A percentile compares a stretch with the other conserved stretches of the same genome.
These are phyloP conservation scores for Plantago ovata DNA, from an alignment of 257 asterid species.

Conservation along the genomic window DNA sequence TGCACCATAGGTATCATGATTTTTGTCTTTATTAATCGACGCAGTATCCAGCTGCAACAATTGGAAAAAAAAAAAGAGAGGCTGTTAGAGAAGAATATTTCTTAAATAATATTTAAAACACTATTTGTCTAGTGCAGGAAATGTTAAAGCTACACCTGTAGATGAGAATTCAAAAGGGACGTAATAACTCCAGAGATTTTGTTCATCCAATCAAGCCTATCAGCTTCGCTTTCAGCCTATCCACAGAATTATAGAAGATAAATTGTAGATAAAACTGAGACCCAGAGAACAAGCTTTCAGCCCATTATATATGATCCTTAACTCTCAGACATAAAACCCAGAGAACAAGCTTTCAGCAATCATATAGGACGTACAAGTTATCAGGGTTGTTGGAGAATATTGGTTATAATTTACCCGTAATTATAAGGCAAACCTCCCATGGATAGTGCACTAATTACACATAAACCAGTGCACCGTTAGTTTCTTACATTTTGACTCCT, in stretches of 20 bases:
- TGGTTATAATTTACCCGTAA: slow-evolving; percentile 2
- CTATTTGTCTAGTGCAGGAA: slow-evolving; percentile 1
- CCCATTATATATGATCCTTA: background rate
- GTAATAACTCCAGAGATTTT: slow-evolving; percentile 85
- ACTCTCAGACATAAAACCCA: too few relatives aligned
- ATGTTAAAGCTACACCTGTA: slow-evolving; percentile 54
- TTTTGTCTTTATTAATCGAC: slow-evolving; percentile 26
- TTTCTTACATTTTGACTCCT: too few relatives aligned
- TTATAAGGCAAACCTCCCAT: too few relatives aligned
- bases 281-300: slow-evolving; percentile 8
- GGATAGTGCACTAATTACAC: too few relatives aligned
- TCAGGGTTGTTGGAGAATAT: slow-evolving; percentile 5
- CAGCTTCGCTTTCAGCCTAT: slow-evolving; percentile 98
- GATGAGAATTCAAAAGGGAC: slow-evolving; percentile 85
- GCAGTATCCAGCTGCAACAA: slow-evolving; percentile 65
- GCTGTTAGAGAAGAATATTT: slow-evolving; percentile 19
- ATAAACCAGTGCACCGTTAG: too few relatives aligned
- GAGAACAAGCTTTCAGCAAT: too few relatives aligned
- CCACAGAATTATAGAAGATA: slow-evolving; percentile 23
- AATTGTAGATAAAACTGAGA: slow-evolving; percentile 2
- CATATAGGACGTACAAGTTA: too few relatives aligned
- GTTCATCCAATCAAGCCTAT: slow-evolving; percentile 93
- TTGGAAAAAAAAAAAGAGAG: slow-evolving; percentile 15
- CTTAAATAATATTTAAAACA: slow-evolving; percentile 8
- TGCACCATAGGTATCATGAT: slow-evolving; percentile 31